Percentiles rank a stretch among this genome's conserved stretches.
Conservation (phyloP, 164 flowering plant species). For the Sextonia rubra region DNA sequence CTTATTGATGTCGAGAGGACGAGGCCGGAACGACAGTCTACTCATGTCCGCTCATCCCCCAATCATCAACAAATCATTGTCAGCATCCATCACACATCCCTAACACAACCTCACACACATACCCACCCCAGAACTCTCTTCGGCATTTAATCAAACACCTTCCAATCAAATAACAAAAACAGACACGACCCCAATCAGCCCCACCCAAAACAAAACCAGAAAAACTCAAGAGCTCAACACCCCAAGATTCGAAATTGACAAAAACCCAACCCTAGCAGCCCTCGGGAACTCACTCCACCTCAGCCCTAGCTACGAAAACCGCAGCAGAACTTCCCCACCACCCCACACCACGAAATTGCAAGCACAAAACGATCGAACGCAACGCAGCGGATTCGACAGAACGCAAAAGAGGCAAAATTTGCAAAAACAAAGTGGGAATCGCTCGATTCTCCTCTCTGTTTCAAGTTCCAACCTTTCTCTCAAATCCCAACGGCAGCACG, state of each 20-base stretch:
- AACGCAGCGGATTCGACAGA: neutral
- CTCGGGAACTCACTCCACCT: too few species aligned
- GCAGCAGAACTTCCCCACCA: neutral
- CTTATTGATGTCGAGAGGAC: constrained; percentile 95
- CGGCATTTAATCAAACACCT: neutral
- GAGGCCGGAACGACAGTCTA: constrained; percentile 88
- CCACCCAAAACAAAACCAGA: neutral
- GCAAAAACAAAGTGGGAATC: neutral
- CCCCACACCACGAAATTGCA: neutral
- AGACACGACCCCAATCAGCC: neutral
- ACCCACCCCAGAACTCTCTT: neutral
- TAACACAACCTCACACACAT: constrained; percentile 10
- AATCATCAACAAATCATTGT: constrained; percentile 17
- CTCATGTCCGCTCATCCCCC: constrained; percentile 61
- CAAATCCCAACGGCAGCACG: neutral
- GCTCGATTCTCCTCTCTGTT: neutral
- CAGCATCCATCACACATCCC: constrained; percentile 15
- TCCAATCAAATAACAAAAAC: neutral
- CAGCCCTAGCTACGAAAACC: neutral
- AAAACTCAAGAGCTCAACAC: neutral
- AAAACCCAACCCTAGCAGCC: too few species aligned
- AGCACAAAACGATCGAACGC: neutral
- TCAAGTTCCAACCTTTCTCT: neutral
- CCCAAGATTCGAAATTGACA: neutral
- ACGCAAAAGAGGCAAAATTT: too few species aligned